Conservation (phyloP, 495 filamentous ascomycete genomes). For the Daldinia loculata region DNA sequence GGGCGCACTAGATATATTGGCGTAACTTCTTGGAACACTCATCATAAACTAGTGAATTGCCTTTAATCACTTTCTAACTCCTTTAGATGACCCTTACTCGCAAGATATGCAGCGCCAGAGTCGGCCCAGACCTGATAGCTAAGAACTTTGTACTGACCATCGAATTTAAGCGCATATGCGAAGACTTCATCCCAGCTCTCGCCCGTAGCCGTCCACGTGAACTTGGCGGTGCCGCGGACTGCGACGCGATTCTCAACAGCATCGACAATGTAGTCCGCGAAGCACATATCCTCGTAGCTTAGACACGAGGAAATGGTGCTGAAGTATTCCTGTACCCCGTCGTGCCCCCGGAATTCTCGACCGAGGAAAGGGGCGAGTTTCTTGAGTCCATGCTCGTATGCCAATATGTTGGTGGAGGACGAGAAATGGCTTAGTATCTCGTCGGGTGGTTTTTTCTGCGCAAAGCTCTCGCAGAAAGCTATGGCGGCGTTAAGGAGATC, state of each 20-base stretch:
- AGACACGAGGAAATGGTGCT: constrained; percentile 51
- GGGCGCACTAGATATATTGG: background rate
- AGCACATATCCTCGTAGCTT: constrained; percentile 58
- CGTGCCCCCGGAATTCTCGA: constrained; percentile 59
- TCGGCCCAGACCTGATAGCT: constrained; percentile 72
- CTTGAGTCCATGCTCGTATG: constrained; percentile 65
- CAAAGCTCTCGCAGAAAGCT: constrained; percentile 59
- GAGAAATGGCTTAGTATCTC: constrained; percentile 64
- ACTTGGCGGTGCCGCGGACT: constrained; percentile 59
- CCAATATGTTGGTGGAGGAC: constrained; percentile 40
- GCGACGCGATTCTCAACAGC: constrained; percentile 52
- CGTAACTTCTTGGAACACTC: background rate
- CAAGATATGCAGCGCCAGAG: constrained; percentile 69
- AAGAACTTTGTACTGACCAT: constrained; percentile 52
- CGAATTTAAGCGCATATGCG: constrained; percentile 62
- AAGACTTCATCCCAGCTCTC: constrained; percentile 69
- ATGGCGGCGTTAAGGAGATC: constrained; percentile 55
- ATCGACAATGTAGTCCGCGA: constrained; percentile 64
- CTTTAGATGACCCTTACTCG: constrained; percentile 51
- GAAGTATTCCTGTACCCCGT: constrained; percentile 62
- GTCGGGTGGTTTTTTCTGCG: constrained; percentile 42
- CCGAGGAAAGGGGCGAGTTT: constrained; percentile 66
- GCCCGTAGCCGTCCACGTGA: constrained; percentile 59
- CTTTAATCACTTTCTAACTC: constrained; percentile 40
- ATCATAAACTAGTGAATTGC: background rate